phyloP scores from a whole-genome alignment of 2,329 filamentous ascomycete species.

The Phoma herbarum region DNA sequence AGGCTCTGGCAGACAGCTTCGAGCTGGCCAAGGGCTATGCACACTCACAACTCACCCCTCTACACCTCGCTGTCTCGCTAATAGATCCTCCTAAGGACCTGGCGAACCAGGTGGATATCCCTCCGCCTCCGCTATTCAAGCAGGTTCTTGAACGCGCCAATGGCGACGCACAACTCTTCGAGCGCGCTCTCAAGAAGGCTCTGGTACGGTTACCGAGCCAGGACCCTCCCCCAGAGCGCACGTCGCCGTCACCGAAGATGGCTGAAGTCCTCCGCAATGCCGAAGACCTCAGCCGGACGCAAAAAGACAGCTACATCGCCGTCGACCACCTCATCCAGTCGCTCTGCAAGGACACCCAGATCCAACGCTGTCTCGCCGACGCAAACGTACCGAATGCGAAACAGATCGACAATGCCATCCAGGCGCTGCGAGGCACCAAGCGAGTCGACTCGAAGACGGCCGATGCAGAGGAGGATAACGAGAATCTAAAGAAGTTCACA shows the following conservation, averaged over 20 bases:
- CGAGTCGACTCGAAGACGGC: constrained; percentile 96
- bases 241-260: constrained; percentile 83
- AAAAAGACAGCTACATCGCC: constrained; percentile 94
- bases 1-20: constrained; percentile 89
- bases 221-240: constrained; percentile 89
- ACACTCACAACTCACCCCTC: constrained; percentile 87
- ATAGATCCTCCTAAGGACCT: constrained; percentile 78
- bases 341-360: constrained; percentile 77
- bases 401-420: constrained; percentile 87
- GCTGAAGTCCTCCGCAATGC: constrained; percentile 83
- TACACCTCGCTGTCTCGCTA: constrained; percentile 87
- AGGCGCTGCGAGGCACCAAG: constrained; percentile 89
- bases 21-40: constrained; percentile 86
- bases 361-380: constrained; percentile 80
- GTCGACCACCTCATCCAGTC: constrained; percentile 93
- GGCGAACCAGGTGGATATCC: constrained; percentile 70
- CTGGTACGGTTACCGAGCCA: constrained; percentile 92
- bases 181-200: constrained; percentile 88
- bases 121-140: constrained; percentile 80
- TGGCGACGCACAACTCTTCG: constrained; percentile 88
- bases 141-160: constrained; percentile 94
- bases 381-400: constrained; percentile 92
- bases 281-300: constrained; percentile 91
- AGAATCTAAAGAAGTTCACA: constrained; percentile 97
- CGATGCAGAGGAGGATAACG: constrained; percentile 89